phyloP scores from a whole-genome alignment of 208 protist species.

The Angomonas desouzai region DNA sequence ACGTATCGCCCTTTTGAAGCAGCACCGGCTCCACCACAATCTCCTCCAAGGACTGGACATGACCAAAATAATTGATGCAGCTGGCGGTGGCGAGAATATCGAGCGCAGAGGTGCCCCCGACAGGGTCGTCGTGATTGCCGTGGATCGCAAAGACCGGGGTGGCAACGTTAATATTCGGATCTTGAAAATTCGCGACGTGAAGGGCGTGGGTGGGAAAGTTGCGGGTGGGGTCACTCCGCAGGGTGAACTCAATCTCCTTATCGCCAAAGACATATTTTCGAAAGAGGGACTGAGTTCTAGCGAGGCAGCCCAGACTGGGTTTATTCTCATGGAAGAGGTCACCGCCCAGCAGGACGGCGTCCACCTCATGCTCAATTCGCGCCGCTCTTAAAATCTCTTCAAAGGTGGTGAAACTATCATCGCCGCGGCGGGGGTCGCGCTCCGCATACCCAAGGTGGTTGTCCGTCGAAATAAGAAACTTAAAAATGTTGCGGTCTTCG shows the following conservation, averaged over 20 bases:
- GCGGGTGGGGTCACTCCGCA: slow-evolving; percentile 88
- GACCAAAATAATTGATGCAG: slow-evolving; percentile 99
- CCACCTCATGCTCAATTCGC: slow-evolving; percentile 90
- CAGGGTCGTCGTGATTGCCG: slow-evolving; percentile 99
- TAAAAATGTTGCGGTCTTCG: slow-evolving; percentile 55
- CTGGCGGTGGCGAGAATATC: slow-evolving; percentile 93
- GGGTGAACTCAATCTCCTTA: slow-evolving; percentile 81
- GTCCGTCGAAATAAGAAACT: slow-evolving; percentile 94
- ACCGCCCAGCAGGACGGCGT: slow-evolving; percentile 97
- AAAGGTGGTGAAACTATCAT: slow-evolving; percentile 98
- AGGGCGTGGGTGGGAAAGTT: slow-evolving; percentile 91
- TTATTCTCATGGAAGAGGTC: slow-evolving; percentile 99
- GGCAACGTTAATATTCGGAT: slow-evolving; percentile 98
- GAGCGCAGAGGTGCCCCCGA: slow-evolving; percentile 92
- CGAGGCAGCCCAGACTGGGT: slow-evolving; percentile 92
- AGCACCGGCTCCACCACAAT: slow-evolving; percentile 93
- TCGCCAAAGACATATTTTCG: slow-evolving; percentile 91
- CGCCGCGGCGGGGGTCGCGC: slow-evolving; percentile 93
- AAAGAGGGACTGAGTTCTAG: slow-evolving; percentile 84
- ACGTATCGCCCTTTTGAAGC: slow-evolving; percentile 92
- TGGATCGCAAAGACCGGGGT: slow-evolving; percentile 99
- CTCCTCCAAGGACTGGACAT: slow-evolving; percentile 87
- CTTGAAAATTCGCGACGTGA: slow-evolving; percentile 89
- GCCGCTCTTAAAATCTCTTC: slow-evolving; percentile 97
- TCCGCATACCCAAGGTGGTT: slow-evolving; percentile 97